Evolutionary conservation across 768 basidiomycete species (phyloP), one percentile per base, ranked within the genome.

Genomic region (Trametes gibbosa): DNA sequence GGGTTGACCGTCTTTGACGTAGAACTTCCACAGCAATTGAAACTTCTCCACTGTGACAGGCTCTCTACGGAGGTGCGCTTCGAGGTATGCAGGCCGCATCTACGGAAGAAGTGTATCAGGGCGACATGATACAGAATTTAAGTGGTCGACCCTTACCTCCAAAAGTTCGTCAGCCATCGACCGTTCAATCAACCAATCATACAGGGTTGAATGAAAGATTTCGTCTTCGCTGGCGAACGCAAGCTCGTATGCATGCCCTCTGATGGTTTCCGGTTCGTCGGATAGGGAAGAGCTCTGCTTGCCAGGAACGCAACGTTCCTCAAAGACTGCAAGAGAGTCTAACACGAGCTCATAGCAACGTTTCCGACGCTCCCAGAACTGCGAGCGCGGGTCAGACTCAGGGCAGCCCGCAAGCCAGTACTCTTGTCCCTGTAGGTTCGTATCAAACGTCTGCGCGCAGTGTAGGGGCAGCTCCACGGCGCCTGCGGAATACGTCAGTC

Each of bases 1-100:
- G 32, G 90, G 90, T 64, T 94, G 89, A 0, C 89, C 89, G 65
- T 92, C 89, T 66, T 96, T 91, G 52, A 96, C 94, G 68, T 97
- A 96, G 74, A 92, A 98, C 67, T 98, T 92, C 97, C 97, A 98
- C 2, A 98, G 77, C 1, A 99, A 75, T 66, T 98, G 92, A 67
- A 82, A 86, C 69, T 95, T 94, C 63, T 89, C 82, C 16, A 90
- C 85, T 0, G 87, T 88, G 1, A 81, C 74, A 19, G 94, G 94
- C 56, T 92, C 90, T 52, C 90, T 83, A 63, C 82, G 81, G 27
- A 98, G 84, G 74, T 95, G 92, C 5, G 86, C 84, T 71, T 97
- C 96, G 48, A 98, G 83, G 74, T 89, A 97, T 17, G 84, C 79
- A 0, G 95, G 92, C 41, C 90, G 84, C 78, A 93, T 87, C 91